Evolutionary conservation across 495 filamentous ascomycete species (phyloP).

Genomic region (Penicillium subrubescens): DNA sequence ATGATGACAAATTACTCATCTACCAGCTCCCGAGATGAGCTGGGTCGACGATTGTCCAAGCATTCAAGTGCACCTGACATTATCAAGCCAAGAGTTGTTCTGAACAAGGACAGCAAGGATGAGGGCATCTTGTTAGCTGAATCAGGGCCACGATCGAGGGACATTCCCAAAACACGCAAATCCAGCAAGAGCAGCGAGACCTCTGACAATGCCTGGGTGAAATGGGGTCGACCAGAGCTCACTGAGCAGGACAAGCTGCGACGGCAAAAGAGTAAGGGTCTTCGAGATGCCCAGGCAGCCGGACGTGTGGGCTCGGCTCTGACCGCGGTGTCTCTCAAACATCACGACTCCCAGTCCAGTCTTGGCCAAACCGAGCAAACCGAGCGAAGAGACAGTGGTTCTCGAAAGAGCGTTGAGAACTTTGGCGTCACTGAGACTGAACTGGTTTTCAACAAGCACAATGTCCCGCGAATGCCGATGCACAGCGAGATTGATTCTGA

Average conservation of each 20-base stretch:
- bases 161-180: slow-evolving; percentile 42
- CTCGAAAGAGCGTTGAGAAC: slow-evolving; percentile 56
- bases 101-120: slow-evolving; percentile 62
- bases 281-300: slow-evolving; percentile 58
- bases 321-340: slow-evolving; percentile 64
- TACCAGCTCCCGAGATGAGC: slow-evolving; percentile 62
- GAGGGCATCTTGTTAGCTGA: slow-evolving; percentile 60
- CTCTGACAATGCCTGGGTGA: slow-evolving; percentile 48
- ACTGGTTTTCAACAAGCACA: slow-evolving; percentile 62
- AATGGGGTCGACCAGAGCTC: slow-evolving; percentile 51
- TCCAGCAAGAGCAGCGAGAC: slow-evolving; percentile 47
- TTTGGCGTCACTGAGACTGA: slow-evolving; percentile 60
- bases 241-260: slow-evolving; percentile 56
- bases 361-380: slow-evolving; percentile 53
- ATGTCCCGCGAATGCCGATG: slow-evolving; percentile 79
- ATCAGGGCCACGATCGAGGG: slow-evolving; percentile 41
- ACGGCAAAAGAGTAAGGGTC: slow-evolving; percentile 61
- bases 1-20: slow-evolving; percentile 62
- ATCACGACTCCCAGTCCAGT: slow-evolving; percentile 65
- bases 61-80: slow-evolving; percentile 72
- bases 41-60: slow-evolving; percentile 63
- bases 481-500: slow-evolving; percentile 84
- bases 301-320: slow-evolving; percentile 58
- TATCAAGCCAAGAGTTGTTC: slow-evolving; percentile 62
- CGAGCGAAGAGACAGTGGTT: slow-evolving; percentile 47